Conservation (phyloP, 1,284 basidiomycete genomes). For the Moesziomyces sp. region DNA sequence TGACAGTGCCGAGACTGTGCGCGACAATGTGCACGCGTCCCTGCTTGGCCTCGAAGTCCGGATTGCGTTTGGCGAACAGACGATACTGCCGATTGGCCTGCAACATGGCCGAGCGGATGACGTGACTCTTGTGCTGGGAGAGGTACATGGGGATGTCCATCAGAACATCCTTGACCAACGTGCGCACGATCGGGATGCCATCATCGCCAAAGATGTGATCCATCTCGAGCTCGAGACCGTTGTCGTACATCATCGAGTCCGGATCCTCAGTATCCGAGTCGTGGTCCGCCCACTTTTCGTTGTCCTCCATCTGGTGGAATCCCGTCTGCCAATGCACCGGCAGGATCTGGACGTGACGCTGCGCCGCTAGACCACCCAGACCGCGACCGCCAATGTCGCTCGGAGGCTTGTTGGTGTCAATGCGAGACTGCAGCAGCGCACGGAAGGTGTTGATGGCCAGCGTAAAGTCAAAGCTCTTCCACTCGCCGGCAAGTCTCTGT, state of each 20-base stretch:
- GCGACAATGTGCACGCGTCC: slow-evolving; percentile 70
- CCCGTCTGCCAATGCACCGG: slow-evolving; percentile 73
- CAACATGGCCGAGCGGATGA: slow-evolving; percentile 71
- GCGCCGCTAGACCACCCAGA: slow-evolving; percentile 40
- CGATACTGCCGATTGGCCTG: slow-evolving; percentile 70
- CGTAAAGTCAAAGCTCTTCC: slow-evolving; percentile 51
- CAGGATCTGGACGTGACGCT: slow-evolving; percentile 71
- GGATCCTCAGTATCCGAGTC: slow-evolving; percentile 43
- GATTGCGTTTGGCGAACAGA: slow-evolving; percentile 72
- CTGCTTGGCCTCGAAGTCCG: slow-evolving; percentile 67
- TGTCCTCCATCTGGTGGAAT: slow-evolving; percentile 68
- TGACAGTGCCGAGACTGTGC: slow-evolving; percentile 71
- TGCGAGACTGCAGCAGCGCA: slow-evolving; percentile 47
- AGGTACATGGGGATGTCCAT: slow-evolving; percentile 71
- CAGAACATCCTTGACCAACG: slow-evolving; percentile 66
- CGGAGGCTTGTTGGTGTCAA: slow-evolving; percentile 46
- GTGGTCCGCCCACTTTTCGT: slow-evolving; percentile 68
- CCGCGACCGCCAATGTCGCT: slow-evolving; percentile 54
- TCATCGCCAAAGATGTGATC: slow-evolving; percentile 51
- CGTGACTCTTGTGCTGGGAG: slow-evolving; percentile 71
- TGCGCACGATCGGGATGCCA: slow-evolving; percentile 55
- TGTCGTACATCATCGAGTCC: slow-evolving; percentile 49
- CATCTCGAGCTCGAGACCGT: slow-evolving; percentile 69
- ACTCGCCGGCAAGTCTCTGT: slow-evolving; percentile 56
- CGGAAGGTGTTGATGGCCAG: slow-evolving; percentile 56